These are phyloP conservation scores for Colletotrichum paranaense DNA, from an alignment of 2,329 filamentous ascomycete species.

Conservation along the genomic window DNA sequence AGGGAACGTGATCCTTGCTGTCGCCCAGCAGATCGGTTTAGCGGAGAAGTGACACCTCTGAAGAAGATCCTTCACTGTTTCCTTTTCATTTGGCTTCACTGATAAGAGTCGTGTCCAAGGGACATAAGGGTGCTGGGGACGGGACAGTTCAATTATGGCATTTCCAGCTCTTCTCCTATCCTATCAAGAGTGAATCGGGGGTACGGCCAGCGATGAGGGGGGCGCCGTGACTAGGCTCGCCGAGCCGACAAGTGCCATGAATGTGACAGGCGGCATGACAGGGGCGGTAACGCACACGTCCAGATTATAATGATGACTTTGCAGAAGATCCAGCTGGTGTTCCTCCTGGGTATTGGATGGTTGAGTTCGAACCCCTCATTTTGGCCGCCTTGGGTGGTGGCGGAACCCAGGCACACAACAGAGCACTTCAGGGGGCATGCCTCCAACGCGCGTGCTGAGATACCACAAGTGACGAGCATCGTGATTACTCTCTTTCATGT, in stretches of 20 bases:
- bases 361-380: neutral
- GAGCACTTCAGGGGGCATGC: neutral
- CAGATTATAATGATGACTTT: neutral
- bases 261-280: neutral
- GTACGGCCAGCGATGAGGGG: neutral
- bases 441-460: neutral
- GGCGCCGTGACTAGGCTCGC: neutral
- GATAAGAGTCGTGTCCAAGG: too few species aligned
- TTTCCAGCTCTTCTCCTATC: neutral
- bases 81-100: too few species aligned
- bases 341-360: neutral
- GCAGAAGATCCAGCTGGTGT: neutral
- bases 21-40: neutral
- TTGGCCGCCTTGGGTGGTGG: neutral
- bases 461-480: neutral
- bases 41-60: neutral
- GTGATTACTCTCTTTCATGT: neutral
- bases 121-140: neutral
- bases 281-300: neutral
- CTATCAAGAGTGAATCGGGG: neutral
- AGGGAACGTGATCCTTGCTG: neutral
- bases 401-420: neutral
- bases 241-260: neutral
- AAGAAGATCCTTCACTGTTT: too few species aligned
- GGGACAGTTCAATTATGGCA: neutral